phyloP scores from a whole-genome alignment of 306 rosid genomes.

The Vigna radiata region DNA sequence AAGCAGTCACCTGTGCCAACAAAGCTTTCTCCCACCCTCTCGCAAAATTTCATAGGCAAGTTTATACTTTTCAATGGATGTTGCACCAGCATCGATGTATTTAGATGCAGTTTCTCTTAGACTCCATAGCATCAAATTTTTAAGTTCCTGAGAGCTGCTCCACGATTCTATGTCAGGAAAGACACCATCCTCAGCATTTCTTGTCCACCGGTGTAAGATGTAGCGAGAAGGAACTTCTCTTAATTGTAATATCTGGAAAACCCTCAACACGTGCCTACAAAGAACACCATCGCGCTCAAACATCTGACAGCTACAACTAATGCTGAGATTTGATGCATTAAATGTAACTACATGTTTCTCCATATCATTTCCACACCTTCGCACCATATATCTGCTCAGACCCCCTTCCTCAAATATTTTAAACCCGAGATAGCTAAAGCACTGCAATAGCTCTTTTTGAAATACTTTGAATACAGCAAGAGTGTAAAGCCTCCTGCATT shows the following conservation, averaged over 20 bases:
- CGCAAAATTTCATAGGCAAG: conserved; percentile 90
- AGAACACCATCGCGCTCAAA: conserved; percentile 93
- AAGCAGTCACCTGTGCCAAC: conserved; percentile 77
- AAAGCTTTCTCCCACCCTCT: conserved; percentile 89
- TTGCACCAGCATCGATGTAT: conserved; percentile 87
- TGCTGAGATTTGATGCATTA: conserved; percentile 60
- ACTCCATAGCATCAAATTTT: conserved; percentile 89
- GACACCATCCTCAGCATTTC: conserved; percentile 86
- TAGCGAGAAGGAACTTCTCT: conserved; percentile 83
- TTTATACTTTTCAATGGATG: conserved; percentile 85
- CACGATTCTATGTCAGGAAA: conserved; percentile 72
- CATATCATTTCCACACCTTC: conserved; percentile 73
- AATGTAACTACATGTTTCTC: conserved; percentile 78
- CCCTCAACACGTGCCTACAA: conserved; percentile 86
- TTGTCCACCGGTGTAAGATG: conserved; percentile 89
- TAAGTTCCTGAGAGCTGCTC: conserved; percentile 76
- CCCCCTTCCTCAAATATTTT: conserved; percentile 74
- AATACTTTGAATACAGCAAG: conserved; percentile 78
- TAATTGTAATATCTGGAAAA: conserved; percentile 85
- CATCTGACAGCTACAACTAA: conserved; percentile 90
- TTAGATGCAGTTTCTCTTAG: conserved; percentile 91
- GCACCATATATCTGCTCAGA: conserved; percentile 80
- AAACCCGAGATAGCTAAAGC: conserved; percentile 88
- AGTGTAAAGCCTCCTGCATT: conserved; percentile 85
- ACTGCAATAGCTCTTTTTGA: conserved; percentile 91